A percentile compares a stretch with the other conserved stretches of the same genome.
Conservation (phyloP, 2,329 filamentous ascomycete genomes). For the Apiospora sp. region DNA sequence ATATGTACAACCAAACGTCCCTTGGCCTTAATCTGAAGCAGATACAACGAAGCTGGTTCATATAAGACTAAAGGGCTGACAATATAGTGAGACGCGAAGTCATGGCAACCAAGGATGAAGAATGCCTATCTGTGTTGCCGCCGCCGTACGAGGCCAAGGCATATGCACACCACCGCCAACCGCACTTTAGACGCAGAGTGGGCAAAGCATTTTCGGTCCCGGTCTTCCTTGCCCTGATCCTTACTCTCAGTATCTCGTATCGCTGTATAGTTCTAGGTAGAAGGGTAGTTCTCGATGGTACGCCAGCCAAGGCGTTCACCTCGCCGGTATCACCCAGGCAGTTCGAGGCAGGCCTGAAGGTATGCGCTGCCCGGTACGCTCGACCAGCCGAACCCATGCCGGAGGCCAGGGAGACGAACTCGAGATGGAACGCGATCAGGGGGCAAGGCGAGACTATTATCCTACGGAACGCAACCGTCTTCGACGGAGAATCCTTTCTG, state of each 20-base stretch:
- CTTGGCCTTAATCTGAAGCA: not conserved
- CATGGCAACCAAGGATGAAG: not conserved
- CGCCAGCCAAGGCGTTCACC: not conserved
- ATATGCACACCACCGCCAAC: conserved; percentile 11
- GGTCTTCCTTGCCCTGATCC: conserved; percentile 13
- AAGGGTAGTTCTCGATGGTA: not conserved
- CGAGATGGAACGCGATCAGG: conserved; percentile 48
- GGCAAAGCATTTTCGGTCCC: conserved; percentile 22
- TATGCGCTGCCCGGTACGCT: conserved; percentile 24
- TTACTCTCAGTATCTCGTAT: conserved; percentile 18
- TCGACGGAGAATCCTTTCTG: conserved; percentile 50
- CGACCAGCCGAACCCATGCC: conserved; percentile 16
- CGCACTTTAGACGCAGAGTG: conserved; percentile 14
- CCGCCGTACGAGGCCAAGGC: conserved; percentile 26
- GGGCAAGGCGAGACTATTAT: conserved; percentile 48
- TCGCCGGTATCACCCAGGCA: not conserved
- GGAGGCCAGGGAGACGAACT: conserved; percentile 41
- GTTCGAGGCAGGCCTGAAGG: conserved; percentile 18
- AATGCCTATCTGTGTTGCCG: not conserved
- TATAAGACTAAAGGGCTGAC: not conserved
- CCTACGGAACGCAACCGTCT: conserved; percentile 51
- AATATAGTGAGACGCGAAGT: not conserved
- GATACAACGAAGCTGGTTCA: not conserved
- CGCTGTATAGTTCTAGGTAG: conserved; percentile 17
- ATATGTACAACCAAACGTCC: not conserved